phyloP scores from a whole-genome alignment of 2,329 filamentous ascomycete genomes.

The Neopestalotiopsis rosae region DNA sequence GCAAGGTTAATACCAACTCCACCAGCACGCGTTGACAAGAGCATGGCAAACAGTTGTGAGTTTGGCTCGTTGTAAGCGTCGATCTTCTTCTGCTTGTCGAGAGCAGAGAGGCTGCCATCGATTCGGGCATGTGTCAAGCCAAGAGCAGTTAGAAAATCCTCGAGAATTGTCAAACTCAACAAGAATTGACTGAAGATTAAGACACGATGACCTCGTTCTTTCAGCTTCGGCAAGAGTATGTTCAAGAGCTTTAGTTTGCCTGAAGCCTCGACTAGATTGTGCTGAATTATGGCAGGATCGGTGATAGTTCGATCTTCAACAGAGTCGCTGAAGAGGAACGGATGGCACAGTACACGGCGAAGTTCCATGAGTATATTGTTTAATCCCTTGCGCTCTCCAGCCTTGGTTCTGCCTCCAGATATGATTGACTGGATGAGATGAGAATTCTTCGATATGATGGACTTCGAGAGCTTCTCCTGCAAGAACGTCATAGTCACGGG shows the following conservation, averaged over 20 bases:
- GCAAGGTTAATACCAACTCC: constrained; percentile 98
- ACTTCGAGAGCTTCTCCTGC: constrained; percentile 93
- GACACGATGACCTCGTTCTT: constrained; percentile 85
- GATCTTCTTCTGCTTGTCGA: constrained; percentile 93
- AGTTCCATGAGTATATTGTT: constrained; percentile 97
- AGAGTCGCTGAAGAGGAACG: constrained; percentile 88
- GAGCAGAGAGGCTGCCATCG: constrained; percentile 79
- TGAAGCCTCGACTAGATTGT: constrained; percentile 89
- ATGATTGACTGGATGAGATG: constrained; percentile 89
- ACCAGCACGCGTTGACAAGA: constrained; percentile 91
- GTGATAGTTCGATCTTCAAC: constrained; percentile 80
- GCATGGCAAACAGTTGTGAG: constrained; percentile 85
- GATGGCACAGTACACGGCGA: constrained; percentile 92
- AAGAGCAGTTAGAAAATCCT: constrained; percentile 86
- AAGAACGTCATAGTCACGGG: constrained; percentile 94
- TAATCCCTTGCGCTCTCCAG: constrained; percentile 76
- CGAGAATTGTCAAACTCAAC: constrained; percentile 83
- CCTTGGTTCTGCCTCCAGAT: constrained; percentile 68
- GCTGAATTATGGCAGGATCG: constrained; percentile 66
- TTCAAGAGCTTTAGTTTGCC: constrained; percentile 86
- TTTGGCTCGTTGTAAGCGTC: constrained; percentile 89
- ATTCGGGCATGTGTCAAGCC: constrained; percentile 78
- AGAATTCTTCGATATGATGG: constrained; percentile 89
- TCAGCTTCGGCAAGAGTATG: constrained; percentile 84
- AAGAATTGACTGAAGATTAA: constrained; percentile 97